phyloP scores from a whole-genome alignment of 2,329 filamentous ascomycete genomes.

The Fusarium napiforme region DNA sequence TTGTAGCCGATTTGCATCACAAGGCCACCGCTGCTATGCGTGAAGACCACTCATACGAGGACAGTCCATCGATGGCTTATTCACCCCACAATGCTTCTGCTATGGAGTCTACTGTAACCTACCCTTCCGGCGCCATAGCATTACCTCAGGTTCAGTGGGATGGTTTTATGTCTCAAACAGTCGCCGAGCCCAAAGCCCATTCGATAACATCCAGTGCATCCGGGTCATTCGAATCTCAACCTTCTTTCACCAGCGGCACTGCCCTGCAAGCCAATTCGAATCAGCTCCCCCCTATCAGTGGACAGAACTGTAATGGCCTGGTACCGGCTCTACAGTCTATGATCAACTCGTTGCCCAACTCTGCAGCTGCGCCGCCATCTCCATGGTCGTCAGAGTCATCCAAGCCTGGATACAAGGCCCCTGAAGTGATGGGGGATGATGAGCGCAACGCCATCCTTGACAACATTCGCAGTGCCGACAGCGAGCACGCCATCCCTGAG shows the following conservation, averaged over 20 bases:
- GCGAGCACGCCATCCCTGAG: slow-evolving; percentile 83
- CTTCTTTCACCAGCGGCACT: slow-evolving; percentile 69
- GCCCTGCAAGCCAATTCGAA: slow-evolving; percentile 67
- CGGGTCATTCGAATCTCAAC: slow-evolving; percentile 75
- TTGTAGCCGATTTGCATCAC: slow-evolving; percentile 98
- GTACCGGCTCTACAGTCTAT: slow-evolving; percentile 77
- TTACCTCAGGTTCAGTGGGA: slow-evolving; percentile 93
- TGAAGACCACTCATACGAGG: slow-evolving; percentile 66
- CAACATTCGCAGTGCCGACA: slow-evolving; percentile 84
- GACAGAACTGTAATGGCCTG: slow-evolving; percentile 69
- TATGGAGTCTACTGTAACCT: slow-evolving; percentile 82
- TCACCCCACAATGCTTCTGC: slow-evolving; percentile 76
- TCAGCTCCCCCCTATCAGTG: slow-evolving; percentile 75
- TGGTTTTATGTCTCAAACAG: slow-evolving; percentile 78
- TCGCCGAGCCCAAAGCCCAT: slow-evolving; percentile 78
- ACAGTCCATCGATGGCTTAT: slow-evolving; percentile 73
- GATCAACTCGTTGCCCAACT: slow-evolving; percentile 76
- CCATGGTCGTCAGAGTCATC: slow-evolving; percentile 75
- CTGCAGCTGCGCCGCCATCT: slow-evolving; percentile 76
- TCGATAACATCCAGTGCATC: slow-evolving; percentile 75
- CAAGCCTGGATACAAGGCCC: slow-evolving; percentile 75
- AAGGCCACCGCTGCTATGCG: slow-evolving; percentile 83
- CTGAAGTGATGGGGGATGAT: slow-evolving; percentile 85
- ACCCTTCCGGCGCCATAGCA: slow-evolving; percentile 81
- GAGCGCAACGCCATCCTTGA: slow-evolving; percentile 87